Evolutionary conservation across 257 asterid species (phyloP).

Genomic region (Penstemon davidsonii): DNA sequence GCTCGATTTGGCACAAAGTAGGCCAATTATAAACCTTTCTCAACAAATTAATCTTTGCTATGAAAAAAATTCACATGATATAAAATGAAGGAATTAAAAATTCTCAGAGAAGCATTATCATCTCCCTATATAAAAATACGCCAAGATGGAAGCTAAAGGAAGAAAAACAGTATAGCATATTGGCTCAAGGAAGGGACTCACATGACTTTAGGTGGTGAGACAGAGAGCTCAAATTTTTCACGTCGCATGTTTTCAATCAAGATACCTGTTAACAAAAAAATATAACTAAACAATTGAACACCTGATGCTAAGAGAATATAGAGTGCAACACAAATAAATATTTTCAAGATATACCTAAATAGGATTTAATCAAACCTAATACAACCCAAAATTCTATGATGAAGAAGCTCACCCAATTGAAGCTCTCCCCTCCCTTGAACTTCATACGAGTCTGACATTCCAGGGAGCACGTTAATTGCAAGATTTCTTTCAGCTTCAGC

Average conservation of each 20-base stretch:
- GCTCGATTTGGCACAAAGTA: background rate
- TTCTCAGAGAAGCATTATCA: background rate
- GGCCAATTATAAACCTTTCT: background rate
- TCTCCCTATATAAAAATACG: background rate
- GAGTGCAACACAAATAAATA: slow-evolving; percentile 5
- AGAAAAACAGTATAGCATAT: slow-evolving; percentile 12
- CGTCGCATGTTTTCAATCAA: slow-evolving; percentile 99
- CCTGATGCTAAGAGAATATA: slow-evolving; percentile 20
- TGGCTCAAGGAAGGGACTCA: slow-evolving; percentile 50
- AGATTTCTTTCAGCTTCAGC: slow-evolving; percentile 98
- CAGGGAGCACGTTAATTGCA: slow-evolving; percentile 88
- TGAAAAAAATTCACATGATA: background rate
- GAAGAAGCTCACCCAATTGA: slow-evolving; percentile 73
- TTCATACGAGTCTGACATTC: slow-evolving; percentile 88
- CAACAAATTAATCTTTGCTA: background rate
- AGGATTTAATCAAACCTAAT: background rate
- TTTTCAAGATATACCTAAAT: background rate
- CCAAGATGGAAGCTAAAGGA: slow-evolving; percentile 2
- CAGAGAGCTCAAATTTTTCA: slow-evolving; percentile 94
- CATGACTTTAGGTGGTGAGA: slow-evolving; percentile 99
- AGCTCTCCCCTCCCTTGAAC: slow-evolving; percentile 99
- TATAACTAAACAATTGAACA: slow-evolving; percentile 8
- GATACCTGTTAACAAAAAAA: slow-evolving; percentile 56
- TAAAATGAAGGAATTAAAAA: background rate
- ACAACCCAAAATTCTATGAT: slow-evolving; percentile 22